Percentiles rank a stretch among this genome's conserved stretches.
Evolutionary conservation across 352 stramenopile species (phyloP).

Genomic region (Elongisporangium prolatum): DNA sequence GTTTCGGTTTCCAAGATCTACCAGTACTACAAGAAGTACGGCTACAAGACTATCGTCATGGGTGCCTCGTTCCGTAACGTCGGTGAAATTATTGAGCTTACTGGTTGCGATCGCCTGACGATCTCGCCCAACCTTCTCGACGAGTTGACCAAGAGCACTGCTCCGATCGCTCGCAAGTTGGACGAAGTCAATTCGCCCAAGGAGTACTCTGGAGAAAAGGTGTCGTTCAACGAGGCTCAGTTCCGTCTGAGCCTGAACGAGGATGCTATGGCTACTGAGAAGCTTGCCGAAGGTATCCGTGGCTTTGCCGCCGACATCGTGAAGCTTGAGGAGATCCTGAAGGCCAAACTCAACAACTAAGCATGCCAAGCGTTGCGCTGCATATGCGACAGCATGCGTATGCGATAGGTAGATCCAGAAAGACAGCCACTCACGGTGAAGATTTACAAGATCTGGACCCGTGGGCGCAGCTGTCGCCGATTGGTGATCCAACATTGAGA

Average conservation of each 20-base stretch:
- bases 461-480: neutral
- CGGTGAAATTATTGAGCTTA: conserved; percentile 96
- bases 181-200: conserved; percentile 61
- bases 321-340: conserved; percentile 98
- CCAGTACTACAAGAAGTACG: conserved; percentile 99
- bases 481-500: neutral
- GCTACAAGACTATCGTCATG: conserved; percentile 95
- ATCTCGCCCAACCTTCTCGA: conserved; percentile 96
- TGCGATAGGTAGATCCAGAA: conserved; percentile 9
- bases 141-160: conserved; percentile 79
- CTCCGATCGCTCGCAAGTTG: conserved; percentile 81
- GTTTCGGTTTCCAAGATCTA: conserved; percentile 96
- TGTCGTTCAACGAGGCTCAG: conserved; percentile 90
- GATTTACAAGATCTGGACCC: neutral
- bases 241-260: conserved; percentile 99
- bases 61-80: conserved; percentile 94
- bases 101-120: conserved; percentile 97
- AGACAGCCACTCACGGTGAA: neutral
- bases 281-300: conserved; percentile 97
- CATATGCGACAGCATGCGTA: conserved; percentile 6
- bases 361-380: neutral
- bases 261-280: conserved; percentile 96
- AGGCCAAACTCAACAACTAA: conserved; percentile 90
- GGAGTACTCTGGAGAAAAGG: conserved; percentile 70
- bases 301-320: conserved; percentile 96